phyloP scores from a whole-genome alignment of 345 rosid species.

The Luvunga scandens region DNA sequence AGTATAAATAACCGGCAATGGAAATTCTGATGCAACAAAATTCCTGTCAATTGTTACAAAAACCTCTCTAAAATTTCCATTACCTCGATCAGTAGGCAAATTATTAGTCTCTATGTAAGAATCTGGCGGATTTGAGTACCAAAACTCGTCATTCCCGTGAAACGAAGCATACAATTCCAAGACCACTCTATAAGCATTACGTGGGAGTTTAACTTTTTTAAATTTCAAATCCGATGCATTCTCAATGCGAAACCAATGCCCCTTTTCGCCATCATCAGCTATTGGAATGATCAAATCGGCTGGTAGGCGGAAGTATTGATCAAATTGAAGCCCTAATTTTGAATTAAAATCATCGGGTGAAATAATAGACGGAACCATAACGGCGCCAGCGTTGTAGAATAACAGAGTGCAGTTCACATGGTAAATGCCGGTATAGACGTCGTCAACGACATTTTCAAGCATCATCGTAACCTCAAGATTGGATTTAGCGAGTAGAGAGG shows the following conservation, averaged over 20 bases:
- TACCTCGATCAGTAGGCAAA: slow-evolving; percentile 53
- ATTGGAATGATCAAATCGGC: slow-evolving; percentile 72
- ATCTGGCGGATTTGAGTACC: slow-evolving; percentile 88
- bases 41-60: slow-evolving; percentile 60
- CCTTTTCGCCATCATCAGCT: slow-evolving; percentile 36
- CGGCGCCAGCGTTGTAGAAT: slow-evolving; percentile 44
- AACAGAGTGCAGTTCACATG: slow-evolving; percentile 55
- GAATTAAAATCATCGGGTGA: background rate
- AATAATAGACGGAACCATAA: slow-evolving; percentile 15
- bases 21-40: slow-evolving; percentile 69
- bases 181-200: slow-evolving; percentile 50
- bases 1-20: slow-evolving; percentile 74
- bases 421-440: slow-evolving; percentile 69
- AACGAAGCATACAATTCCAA: slow-evolving; percentile 71
- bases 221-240: slow-evolving; percentile 41
- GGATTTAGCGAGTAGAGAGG: slow-evolving; percentile 45
- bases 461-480: slow-evolving; percentile 60
- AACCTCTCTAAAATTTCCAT: slow-evolving; percentile 75
- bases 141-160: slow-evolving; percentile 88
- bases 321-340: slow-evolving; percentile 14
- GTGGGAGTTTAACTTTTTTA: slow-evolving; percentile 49
- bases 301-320: slow-evolving; percentile 34
- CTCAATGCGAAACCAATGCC: slow-evolving; percentile 70
- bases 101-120: slow-evolving; percentile 60
- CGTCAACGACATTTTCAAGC: slow-evolving; percentile 84